phyloP scores from a whole-genome alignment of 257 asterid species.

The Ilex aquifolium region DNA sequence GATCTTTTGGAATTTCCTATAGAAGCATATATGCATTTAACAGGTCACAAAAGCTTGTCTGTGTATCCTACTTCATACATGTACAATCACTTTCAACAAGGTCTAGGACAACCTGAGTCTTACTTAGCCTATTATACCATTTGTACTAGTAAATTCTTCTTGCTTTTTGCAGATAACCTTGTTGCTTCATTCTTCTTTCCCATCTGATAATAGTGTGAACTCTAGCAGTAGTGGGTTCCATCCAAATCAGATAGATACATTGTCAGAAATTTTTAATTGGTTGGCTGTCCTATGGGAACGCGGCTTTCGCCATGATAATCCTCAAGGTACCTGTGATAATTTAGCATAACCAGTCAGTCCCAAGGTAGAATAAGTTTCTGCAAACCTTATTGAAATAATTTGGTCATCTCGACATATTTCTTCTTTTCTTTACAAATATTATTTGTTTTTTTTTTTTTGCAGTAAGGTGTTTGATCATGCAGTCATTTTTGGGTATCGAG shows the following conservation, averaged over 20 bases:
- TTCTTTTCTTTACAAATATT: slow-evolving; percentile 10
- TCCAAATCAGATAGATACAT: slow-evolving; percentile 47
- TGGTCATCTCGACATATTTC: not conserved
- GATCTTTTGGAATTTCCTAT: not conserved
- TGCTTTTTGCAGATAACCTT: slow-evolving; percentile 50
- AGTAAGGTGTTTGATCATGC: slow-evolving; percentile 90
- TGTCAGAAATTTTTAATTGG: slow-evolving; percentile 65
- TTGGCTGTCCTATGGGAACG: slow-evolving; percentile 85
- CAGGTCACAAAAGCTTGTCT: not conserved
- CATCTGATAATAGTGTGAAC: slow-evolving; percentile 30
- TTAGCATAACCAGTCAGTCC: not conserved
- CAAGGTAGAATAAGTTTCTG: not conserved
- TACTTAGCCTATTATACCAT: not conserved
- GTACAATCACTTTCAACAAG: too few species aligned
- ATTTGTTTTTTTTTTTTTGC: slow-evolving; percentile 19
- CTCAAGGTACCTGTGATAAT: slow-evolving; percentile 50
- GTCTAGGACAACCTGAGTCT: too few species aligned
- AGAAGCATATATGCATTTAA: not conserved
- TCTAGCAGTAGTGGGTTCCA: slow-evolving; percentile 31
- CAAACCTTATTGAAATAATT: not conserved
- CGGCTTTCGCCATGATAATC: slow-evolving; percentile 89
- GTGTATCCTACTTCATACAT: too few species aligned
- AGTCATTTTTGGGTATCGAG: slow-evolving; percentile 61
- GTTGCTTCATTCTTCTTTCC: slow-evolving; percentile 52
- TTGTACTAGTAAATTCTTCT: slow-evolving; percentile 11